A percentile compares a stretch with the other conserved stretches of the same genome.
These are phyloP conservation scores for Verbascum thapsus DNA, from an alignment of 257 asterid species.

Conservation along the genomic window DNA sequence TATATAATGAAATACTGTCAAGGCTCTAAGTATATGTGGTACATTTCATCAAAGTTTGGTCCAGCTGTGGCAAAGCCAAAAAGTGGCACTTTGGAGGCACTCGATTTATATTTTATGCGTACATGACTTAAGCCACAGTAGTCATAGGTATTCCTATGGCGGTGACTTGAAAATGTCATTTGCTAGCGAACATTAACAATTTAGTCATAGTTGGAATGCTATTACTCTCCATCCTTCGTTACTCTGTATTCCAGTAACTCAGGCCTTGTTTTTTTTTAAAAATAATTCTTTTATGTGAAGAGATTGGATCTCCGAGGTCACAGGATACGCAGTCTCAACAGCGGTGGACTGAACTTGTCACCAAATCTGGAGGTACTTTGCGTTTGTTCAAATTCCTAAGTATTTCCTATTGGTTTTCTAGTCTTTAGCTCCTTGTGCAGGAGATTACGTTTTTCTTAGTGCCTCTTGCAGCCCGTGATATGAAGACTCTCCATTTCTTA, in stretches of 20 bases:
- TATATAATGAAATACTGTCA: conserved; percentile 21
- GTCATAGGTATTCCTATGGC: conserved; percentile 21
- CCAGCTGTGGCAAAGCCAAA: not conserved
- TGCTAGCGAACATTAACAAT: conserved; percentile 5
- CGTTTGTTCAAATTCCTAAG: conserved; percentile 24
- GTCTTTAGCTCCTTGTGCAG: not conserved
- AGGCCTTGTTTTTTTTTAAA: conserved; percentile 23
- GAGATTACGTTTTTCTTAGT: conserved; percentile 1
- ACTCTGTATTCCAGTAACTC: conserved; percentile 24
- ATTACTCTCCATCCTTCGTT: conserved; percentile 24
- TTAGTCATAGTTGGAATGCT: conserved; percentile 13
- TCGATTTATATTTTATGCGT: conserved; percentile 3
- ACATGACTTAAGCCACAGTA: not conserved
- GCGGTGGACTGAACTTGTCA: conserved; percentile 70
- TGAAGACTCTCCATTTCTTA: conserved; percentile 7
- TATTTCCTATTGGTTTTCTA: conserved; percentile 13
- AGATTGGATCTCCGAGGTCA: conserved; percentile 99
- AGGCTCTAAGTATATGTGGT: conserved; percentile 11
- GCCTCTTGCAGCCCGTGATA: conserved; percentile 6
- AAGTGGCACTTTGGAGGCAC: conserved; percentile 9
- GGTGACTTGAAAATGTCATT: conserved; percentile 6
- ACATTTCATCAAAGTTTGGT: conserved; percentile 17
- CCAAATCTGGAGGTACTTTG: conserved; percentile 83
- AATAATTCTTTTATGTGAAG: conserved; percentile 45
- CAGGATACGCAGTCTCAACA: conserved; percentile 77